Conservation (phyloP, 2,329 filamentous ascomycete species). For the Xylaria sp. region DNA sequence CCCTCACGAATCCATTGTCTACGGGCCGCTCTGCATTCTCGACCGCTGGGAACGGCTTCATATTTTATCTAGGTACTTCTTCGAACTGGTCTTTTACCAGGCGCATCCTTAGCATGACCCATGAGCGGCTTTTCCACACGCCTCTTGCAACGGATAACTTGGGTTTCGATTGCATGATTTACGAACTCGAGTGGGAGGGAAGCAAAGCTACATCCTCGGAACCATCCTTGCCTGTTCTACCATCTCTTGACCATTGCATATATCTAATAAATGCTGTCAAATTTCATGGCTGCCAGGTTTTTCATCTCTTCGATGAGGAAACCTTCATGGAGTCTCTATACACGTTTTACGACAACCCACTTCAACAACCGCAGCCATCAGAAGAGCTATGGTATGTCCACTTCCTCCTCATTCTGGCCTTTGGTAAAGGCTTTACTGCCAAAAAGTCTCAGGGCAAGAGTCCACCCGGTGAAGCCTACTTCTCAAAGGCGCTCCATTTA, state of each 20-base stretch:
- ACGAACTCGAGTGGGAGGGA: slow-evolving; percentile 11
- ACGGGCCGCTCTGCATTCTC: slow-evolving; percentile 4
- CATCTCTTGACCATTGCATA: slow-evolving; percentile 12
- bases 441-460: neutral
- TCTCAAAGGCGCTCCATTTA: slow-evolving; percentile 12
- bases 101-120: slow-evolving; percentile 6
- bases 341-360: slow-evolving; percentile 3
- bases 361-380: neutral
- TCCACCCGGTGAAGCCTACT: slow-evolving; percentile 3
- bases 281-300: slow-evolving; percentile 8
- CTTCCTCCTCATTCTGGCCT: slow-evolving; percentile 11
- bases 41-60: slow-evolving; percentile 7
- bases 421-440: slow-evolving; percentile 15
- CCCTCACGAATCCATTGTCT: slow-evolving; percentile 11
- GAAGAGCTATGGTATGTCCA: slow-evolving; percentile 15
- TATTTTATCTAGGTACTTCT: slow-evolving; percentile 5
- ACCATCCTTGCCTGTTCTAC: slow-evolving; percentile 2
- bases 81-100: slow-evolving; percentile 17
- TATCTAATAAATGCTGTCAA: slow-evolving; percentile 16
- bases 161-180: slow-evolving; percentile 11
- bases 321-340: neutral
- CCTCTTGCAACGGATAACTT: neutral
- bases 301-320: slow-evolving; percentile 17
- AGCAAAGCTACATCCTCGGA: neutral
- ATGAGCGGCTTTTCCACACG: neutral